Percentiles rank a stretch among this genome's conserved stretches.
Evolutionary conservation across 345 rosid species (phyloP).

Genomic region (Hibiscus mutabilis): DNA sequence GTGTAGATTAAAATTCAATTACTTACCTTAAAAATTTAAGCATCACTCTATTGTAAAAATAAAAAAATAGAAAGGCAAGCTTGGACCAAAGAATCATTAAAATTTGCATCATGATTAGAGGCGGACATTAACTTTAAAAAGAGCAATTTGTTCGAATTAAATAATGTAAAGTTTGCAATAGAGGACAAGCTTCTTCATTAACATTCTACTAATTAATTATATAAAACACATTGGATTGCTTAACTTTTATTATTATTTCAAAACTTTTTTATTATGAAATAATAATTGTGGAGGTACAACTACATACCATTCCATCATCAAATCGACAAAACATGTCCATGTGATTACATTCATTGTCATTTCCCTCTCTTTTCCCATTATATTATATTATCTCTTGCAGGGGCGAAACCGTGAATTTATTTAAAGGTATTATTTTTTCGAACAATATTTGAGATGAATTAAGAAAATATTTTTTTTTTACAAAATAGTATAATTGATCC

Average conservation of each 20-base stretch:
- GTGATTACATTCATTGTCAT: constrained; percentile 3
- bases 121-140: not conserved
- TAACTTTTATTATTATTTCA: not conserved
- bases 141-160: constrained; percentile 8
- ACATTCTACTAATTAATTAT: not conserved
- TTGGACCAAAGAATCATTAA: not conserved
- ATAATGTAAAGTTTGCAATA: not conserved
- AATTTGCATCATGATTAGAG: not conserved
- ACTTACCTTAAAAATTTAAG: no score
- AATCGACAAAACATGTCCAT: constrained; percentile 6
- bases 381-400: not conserved
- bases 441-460: no score
- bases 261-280: not conserved
- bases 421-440: no score
- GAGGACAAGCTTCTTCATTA: not conserved
- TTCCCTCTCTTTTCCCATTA: not conserved
- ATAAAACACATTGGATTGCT: not conserved
- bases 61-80: not conserved
- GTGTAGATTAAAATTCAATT: no score
- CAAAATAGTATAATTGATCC: no score
- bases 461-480: no score
- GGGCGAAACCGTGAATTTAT: no score
- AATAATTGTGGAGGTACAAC: constrained; percentile 1
- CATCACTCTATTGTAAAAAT: no score
- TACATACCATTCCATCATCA: not conserved